A percentile compares a stretch with the other conserved stretches of the same genome.
Conservation (phyloP, 192 early-diverging fungal genomes). For the Coemansia sp. region DNA sequence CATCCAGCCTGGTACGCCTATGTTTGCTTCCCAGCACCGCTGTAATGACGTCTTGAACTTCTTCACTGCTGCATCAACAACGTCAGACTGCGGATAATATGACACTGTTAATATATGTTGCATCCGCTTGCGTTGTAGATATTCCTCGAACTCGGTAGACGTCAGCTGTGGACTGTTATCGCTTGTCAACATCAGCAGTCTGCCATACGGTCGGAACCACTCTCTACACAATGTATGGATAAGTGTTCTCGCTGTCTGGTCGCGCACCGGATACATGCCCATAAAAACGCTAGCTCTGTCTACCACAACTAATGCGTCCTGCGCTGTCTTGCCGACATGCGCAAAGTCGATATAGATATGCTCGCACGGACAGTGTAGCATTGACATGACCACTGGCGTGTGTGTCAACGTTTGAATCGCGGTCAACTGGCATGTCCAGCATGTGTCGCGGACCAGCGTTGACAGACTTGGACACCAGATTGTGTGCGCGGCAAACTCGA, state of each 20-base stretch:
- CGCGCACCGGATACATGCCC: conserved; percentile 5
- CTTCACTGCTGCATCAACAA: conserved; percentile 23
- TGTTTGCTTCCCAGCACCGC: neutral
- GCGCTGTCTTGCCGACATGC: conserved; percentile 8
- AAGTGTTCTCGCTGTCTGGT: conserved; percentile 4
- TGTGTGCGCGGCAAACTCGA: neutral
- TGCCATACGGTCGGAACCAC: conserved; percentile 17
- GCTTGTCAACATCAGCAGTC: conserved; percentile 4
- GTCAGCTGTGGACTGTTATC: conserved; percentile 28
- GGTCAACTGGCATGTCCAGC: conserved; percentile 4
- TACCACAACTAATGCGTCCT: conserved; percentile 10
- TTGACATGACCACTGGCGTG: conserved; percentile 5
- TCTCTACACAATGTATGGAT: neutral
- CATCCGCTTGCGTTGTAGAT: neutral
- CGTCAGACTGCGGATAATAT: conserved; percentile 22
- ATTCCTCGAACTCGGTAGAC: conserved; percentile 2
- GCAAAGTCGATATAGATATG: conserved; percentile 29
- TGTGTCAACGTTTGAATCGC: conserved; percentile 9
- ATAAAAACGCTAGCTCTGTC: conserved; percentile 19
- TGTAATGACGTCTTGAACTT: conserved; percentile 19
- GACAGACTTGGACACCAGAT: neutral
- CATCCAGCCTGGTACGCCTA: neutral
- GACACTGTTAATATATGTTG: conserved; percentile 1
- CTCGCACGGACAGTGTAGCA: neutral
- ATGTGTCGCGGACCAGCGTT: neutral